Conservation (phyloP, 2,329 filamentous ascomycete genomes). For the Colletotrichum eleusines region DNA sequence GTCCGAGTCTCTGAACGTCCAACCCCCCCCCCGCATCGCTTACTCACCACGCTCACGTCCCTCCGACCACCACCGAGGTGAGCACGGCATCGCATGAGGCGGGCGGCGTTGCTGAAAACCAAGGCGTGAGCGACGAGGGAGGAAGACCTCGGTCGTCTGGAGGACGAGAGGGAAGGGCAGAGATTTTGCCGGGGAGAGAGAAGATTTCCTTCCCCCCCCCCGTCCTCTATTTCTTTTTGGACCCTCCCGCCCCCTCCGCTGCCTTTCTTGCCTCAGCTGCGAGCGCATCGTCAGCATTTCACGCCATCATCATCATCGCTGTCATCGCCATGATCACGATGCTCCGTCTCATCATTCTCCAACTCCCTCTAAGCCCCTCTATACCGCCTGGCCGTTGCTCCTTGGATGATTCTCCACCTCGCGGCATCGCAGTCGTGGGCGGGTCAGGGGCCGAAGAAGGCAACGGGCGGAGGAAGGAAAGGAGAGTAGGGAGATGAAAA, state of each 20-base stretch:
- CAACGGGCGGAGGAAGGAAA: background rate
- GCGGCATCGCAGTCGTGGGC: background rate
- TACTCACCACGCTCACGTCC: background rate
- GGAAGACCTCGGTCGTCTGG: background rate
- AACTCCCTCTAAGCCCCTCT: background rate
- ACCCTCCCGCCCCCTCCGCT: constrained; percentile 50
- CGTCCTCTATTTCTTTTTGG: constrained; percentile 33
- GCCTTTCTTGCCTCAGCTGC: constrained; percentile 67
- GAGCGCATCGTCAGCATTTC: constrained; percentile 19
- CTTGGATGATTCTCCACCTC: background rate
- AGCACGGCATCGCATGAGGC: background rate
- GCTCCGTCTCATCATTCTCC: background rate
- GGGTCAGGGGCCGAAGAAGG: background rate
- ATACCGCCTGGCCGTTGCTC: background rate
- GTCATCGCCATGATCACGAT: background rate
- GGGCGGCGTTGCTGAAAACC: background rate
- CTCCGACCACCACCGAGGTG: background rate
- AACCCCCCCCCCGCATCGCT: background rate
- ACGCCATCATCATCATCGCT: background rate
- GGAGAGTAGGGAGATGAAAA: background rate
- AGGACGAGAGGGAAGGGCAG: too few species aligned
- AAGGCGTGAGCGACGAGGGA: background rate
- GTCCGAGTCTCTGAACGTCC: background rate
- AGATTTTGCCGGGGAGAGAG: background rate
- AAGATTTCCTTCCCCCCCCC: background rate